A percentile compares a stretch with the other conserved stretches of the same genome.
phyloP scores from a whole-genome alignment of 2,329 filamentous ascomycete genomes.

The Penicillium sp. region DNA sequence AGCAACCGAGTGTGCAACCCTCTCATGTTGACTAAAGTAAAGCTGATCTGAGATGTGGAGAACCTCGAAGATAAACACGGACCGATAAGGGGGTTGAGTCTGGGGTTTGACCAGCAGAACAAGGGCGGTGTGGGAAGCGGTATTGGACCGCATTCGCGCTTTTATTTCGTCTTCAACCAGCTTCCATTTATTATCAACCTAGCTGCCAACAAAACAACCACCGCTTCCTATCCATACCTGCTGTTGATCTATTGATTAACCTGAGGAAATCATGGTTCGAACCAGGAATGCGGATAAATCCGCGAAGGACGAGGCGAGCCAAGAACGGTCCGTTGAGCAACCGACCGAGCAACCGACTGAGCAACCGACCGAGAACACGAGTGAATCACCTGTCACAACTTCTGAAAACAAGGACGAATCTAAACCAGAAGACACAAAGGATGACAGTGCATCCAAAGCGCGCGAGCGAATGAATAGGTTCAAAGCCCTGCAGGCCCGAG shows the following conservation, averaged over 20 bases:
- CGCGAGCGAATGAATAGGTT: constrained; percentile 75
- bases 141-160: constrained; percentile 7
- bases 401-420: constrained; percentile 5
- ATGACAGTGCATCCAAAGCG: constrained; percentile 32
- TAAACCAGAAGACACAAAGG: constrained; percentile 13
- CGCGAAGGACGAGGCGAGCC: constrained; percentile 11
- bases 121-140: constrained; percentile 18
- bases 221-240: not conserved
- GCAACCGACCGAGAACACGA: constrained; percentile 12
- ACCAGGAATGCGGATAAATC: constrained; percentile 17
- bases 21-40: constrained; percentile 12
- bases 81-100: constrained; percentile 14
- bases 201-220: not conserved
- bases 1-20: not conserved
- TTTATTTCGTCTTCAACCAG: constrained; percentile 17
- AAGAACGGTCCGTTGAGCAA: constrained; percentile 12
- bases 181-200: not conserved
- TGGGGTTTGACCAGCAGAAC: constrained; percentile 19
- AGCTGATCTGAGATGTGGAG: constrained; percentile 20
- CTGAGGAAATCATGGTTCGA: constrained; percentile 13
- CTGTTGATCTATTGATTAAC: not conserved
- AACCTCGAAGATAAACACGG: constrained; percentile 16
- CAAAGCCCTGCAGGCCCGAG: constrained; percentile 79
- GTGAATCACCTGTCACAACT: constrained; percentile 11
- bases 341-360: constrained; percentile 12